Percentiles rank a stretch among this genome's conserved stretches.
Conservation (phyloP, 2,329 filamentous ascomycete species). For the Penicillium fuscoglaucum region DNA sequence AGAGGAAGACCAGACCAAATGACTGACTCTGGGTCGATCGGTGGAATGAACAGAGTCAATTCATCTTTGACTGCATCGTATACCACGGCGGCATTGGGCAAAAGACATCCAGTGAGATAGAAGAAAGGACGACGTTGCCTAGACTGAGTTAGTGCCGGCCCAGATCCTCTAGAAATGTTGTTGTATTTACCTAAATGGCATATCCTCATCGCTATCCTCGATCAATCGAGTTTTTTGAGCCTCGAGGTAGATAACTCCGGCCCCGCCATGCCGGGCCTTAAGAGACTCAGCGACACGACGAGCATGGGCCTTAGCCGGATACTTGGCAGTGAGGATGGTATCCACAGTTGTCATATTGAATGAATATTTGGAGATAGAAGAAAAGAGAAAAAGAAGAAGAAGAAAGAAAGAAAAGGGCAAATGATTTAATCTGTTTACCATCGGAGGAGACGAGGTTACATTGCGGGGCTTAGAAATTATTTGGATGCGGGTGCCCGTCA, state of each 20-base stretch:
- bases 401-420: neutral
- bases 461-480: slow-evolving; percentile 21
- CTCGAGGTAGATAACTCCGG: slow-evolving; percentile 84
- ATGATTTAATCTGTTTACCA: slow-evolving; percentile 3
- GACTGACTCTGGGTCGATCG: slow-evolving; percentile 79
- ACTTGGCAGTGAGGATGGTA: slow-evolving; percentile 57
- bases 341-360: slow-evolving; percentile 36
- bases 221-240: slow-evolving; percentile 75
- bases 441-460: slow-evolving; percentile 12
- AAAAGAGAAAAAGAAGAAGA: neutral
- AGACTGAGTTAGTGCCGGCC: neutral
- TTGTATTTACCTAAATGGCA: slow-evolving; percentile 68
- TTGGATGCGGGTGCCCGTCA: slow-evolving; percentile 9
- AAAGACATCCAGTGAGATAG: slow-evolving; percentile 83
- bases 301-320: slow-evolving; percentile 85
- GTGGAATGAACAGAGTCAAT: slow-evolving; percentile 87
- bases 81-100: slow-evolving; percentile 75
- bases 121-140: slow-evolving; percentile 92
- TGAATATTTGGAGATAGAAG: neutral
- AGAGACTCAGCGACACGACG: slow-evolving; percentile 80
- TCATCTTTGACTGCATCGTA: slow-evolving; percentile 75
- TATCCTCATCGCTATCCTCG: slow-evolving; percentile 84
- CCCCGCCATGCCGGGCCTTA: slow-evolving; percentile 59
- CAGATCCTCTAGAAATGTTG: neutral
- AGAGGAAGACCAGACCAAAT: slow-evolving; percentile 92